Conservation (phyloP, 176 grass and related monocot genomes). For the Triticum aestivum region IWGSC_CS_RefSeq_v2.1 NC_057802.1:459131074-459131573, state of each 20-base stretch:
- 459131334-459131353: too few species aligned
- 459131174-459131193: constrained; percentile 40
- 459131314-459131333: not conserved
- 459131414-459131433: too few species aligned
- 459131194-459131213: not conserved
- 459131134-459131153: constrained; percentile 35
- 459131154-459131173: constrained; percentile 2
- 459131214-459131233: constrained; percentile 32
- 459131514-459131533: too few species aligned
- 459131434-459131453: too few species aligned
- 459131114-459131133: constrained; percentile 39
- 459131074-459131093: constrained; percentile 30
- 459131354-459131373: too few species aligned
- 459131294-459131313: constrained; percentile 15
- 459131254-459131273: not conserved
- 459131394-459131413: too few species aligned
- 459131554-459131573: too few species aligned
- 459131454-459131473: too few species aligned
- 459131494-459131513: too few species aligned
- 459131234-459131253: constrained; percentile 34
- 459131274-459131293: constrained; percentile 17
- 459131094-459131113: constrained; percentile 16
- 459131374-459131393: too few species aligned
- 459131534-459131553: too few species aligned
- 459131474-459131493: too few species aligned